Evolutionary conservation across 257 asterid species (phyloP).

Genomic region (Nicotiana obtusifolia): DNA sequence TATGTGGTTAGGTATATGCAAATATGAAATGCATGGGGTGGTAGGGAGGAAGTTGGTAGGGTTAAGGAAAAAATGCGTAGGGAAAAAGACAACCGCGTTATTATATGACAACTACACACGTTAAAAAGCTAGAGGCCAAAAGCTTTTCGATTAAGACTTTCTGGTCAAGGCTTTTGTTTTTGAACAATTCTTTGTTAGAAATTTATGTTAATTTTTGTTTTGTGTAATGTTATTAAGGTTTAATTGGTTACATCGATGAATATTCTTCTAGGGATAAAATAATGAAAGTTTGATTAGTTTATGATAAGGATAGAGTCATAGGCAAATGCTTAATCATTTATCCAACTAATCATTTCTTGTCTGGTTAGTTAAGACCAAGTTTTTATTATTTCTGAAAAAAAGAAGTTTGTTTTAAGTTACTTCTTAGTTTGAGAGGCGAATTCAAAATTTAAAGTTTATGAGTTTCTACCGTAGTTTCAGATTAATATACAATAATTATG

Average conservation of each 20-base stretch:
- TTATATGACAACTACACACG: constrained; percentile 6
- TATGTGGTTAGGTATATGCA: background rate
- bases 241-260: background rate
- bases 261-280: background rate
- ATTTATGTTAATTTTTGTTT: background rate
- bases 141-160: background rate
- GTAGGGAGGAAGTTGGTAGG: constrained; percentile 16
- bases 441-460: too few species aligned
- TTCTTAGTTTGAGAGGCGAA: background rate
- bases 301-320: background rate
- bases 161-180: background rate
- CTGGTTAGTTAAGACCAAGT: background rate
- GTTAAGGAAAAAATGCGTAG: constrained; percentile 16
- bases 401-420: background rate
- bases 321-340: background rate
- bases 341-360: background rate
- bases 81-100: constrained; percentile 24
- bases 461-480: too few species aligned
- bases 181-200: background rate
- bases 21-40: background rate
- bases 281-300: background rate
- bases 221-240: background rate
- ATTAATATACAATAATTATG: too few species aligned
- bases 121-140: background rate
- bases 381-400: background rate